A percentile compares a stretch with the other conserved stretches of the same genome.
These are phyloP conservation scores for Aspergillus sparsus DNA, from an alignment of 495 filamentous ascomycete genomes.

Conservation along the genomic window DNA sequence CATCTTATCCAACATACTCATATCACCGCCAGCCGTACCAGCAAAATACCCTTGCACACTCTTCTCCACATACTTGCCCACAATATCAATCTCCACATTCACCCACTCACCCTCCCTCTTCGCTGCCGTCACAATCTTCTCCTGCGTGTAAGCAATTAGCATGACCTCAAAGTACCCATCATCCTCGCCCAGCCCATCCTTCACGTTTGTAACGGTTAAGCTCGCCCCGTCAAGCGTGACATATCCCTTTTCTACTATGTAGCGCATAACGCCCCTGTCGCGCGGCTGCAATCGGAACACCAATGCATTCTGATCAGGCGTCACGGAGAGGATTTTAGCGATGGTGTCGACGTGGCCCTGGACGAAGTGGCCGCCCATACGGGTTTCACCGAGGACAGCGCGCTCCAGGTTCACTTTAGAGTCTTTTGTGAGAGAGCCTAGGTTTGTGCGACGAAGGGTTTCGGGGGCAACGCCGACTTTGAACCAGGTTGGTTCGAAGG, in stretches of 20 bases:
- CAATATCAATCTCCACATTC: constrained; percentile 97
- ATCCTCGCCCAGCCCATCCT: constrained; percentile 52
- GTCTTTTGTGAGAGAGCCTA: constrained; percentile 62
- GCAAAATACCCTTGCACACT: constrained; percentile 64
- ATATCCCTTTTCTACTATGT: constrained; percentile 96
- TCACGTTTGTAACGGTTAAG: constrained; percentile 83
- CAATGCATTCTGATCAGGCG: constrained; percentile 82
- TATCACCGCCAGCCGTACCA: constrained; percentile 50
- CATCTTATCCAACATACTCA: constrained; percentile 79
- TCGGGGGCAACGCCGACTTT: constrained; percentile 95
- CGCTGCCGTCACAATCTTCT: constrained; percentile 77
- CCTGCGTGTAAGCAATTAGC: constrained; percentile 98
- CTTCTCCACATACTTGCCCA: constrained; percentile 99
- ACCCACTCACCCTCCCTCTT: constrained; percentile 85
- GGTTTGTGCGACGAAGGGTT: constrained; percentile 93
- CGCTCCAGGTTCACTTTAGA: constrained; percentile 87
- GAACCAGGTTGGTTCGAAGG: constrained; percentile 70
- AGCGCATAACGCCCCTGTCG: constrained; percentile 66
- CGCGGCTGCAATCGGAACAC: constrained; percentile 79
- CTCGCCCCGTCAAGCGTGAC: constrained; percentile 96
- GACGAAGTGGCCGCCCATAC: constrained; percentile 73
- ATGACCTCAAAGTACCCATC: constrained; percentile 95
- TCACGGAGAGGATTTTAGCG: constrained; percentile 66
- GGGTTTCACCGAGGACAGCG: constrained; percentile 81
- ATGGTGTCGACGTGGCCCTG: constrained; percentile 95